Base-by-base conservation (phyloP, 2,329 filamentous ascomycete genomes). In the Paecilomyces sp. region DNA sequence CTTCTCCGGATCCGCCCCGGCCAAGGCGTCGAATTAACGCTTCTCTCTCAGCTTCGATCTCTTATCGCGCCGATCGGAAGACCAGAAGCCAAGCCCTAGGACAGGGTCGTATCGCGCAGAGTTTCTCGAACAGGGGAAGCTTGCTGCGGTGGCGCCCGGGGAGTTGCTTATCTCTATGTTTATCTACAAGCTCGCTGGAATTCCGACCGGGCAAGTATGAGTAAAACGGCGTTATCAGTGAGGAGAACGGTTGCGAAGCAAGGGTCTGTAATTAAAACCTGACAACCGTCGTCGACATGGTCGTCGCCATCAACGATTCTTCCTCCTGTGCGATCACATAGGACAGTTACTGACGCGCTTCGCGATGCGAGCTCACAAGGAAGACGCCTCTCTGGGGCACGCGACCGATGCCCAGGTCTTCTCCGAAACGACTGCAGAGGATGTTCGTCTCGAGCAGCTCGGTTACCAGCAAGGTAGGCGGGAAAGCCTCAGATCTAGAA, bases 381-480 rank as follows among this genome's bases (percentile, higher is more conserved):
- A 31, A 33, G 54, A 55, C n/a, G 31, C 41, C 41, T 47, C 41
- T 22, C 6, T 47, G 41, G 41, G 41, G 15, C 41, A 47, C n/a
- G n/a, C 41, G 41, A 47, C 41, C n/a, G 41, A 34, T 22, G 22
- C 54, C 6, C 54, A 55, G 54, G 54, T 55, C 54, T 55, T 55
- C 54, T 22, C 28, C 11, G 28, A 24, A 7, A 31, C 31, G 3
- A 57, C 55, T 1, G 8, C 54, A 15, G 60, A 61, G 30, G 51
- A 57, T 24, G 54, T 61, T 11, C 33, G 51, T 12, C 52, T 61
- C 30, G 57, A 61, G 22, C 55, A 59, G 12, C 52, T 61, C 34
- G 60, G 60, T 4, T 61, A 61, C 41, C 54, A 61, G 18, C 60
- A 61, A 52, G 60, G 60, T 61, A 53, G 11, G 52, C 9, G 7